A percentile compares a stretch with the other conserved stretches of the same genome.
Conservation (phyloP, 495 filamentous ascomycete species). For the Aspergillus egyptiacus region DNA sequence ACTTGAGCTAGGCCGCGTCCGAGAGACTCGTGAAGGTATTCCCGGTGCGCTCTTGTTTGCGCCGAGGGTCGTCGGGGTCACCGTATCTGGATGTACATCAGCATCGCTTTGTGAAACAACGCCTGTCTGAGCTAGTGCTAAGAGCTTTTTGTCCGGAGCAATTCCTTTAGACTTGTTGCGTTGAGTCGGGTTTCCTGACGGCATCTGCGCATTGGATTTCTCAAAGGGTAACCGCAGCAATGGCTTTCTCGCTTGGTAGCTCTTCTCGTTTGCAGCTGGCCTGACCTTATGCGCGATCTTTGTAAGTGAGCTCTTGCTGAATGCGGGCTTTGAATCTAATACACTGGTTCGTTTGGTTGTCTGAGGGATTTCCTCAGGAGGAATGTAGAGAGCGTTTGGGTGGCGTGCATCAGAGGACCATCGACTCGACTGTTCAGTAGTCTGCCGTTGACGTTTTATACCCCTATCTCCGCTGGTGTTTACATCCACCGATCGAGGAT, state of each 20-base stretch:
- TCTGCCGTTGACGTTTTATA: background rate
- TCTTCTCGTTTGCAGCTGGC: conserved; percentile 22
- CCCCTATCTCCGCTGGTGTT: background rate
- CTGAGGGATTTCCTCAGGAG: background rate
- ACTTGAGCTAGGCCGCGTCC: conserved; percentile 19
- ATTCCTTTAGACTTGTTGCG: conserved; percentile 19
- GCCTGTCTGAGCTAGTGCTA: conserved; percentile 13
- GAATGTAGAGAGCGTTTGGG: background rate
- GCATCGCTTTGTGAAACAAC: conserved; percentile 10
- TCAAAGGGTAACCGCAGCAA: conserved; percentile 17
- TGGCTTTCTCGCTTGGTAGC: conserved; percentile 21
- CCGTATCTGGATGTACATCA: background rate
- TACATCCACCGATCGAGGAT: background rate
- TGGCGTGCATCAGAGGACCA: background rate
- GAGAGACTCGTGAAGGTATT: conserved; percentile 29
- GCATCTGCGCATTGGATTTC: conserved; percentile 8
- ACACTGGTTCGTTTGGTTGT: background rate
- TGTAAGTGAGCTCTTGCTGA: conserved; percentile 26
- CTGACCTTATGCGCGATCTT: conserved; percentile 37
- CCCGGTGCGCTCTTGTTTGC: conserved; percentile 39
- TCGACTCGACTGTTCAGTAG: background rate
- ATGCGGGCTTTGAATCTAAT: conserved; percentile 13
- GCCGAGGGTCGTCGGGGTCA: conserved; percentile 17
- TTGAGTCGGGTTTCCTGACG: conserved; percentile 7
- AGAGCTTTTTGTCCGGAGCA: conserved; percentile 20